Conservation (phyloP, 768 basidiomycete genomes). For the Pisolithus orientalis region DNA sequence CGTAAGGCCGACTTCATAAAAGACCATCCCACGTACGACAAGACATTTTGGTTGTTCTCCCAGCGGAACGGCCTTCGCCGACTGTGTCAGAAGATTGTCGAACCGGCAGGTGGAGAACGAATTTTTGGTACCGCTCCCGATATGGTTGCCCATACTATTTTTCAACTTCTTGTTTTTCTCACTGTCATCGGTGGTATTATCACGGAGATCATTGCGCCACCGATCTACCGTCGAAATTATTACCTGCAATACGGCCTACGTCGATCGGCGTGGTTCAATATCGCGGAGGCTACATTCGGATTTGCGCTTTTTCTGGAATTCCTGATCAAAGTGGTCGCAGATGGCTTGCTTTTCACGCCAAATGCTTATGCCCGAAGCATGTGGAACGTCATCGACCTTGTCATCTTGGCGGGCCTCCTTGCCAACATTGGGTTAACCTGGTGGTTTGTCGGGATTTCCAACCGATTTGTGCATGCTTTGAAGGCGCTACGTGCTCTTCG, state of each 20-base stretch:
- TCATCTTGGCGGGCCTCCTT: constrained; percentile 73
- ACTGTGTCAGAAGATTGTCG: constrained; percentile 77
- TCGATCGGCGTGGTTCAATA: constrained; percentile 83
- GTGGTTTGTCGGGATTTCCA: constrained; percentile 70
- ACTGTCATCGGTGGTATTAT: constrained; percentile 77
- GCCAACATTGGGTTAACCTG: constrained; percentile 69
- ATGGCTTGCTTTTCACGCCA: constrained; percentile 86
- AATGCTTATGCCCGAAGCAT: constrained; percentile 88
- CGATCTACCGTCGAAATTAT: constrained; percentile 72
- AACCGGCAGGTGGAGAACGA: constrained; percentile 78
- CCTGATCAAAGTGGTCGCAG: constrained; percentile 84
- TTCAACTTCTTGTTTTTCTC: constrained; percentile 67
- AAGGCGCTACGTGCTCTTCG: constrained; percentile 87
- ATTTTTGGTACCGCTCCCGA: constrained; percentile 76
- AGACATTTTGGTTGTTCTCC: constrained; percentile 82
- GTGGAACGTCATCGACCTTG: constrained; percentile 88
- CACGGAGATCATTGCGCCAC: constrained; percentile 81
- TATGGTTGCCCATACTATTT: constrained; percentile 57
- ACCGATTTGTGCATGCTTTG: constrained; percentile 75
- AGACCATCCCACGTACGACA: constrained; percentile 85
- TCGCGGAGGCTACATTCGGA: constrained; percentile 70
- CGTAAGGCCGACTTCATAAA: constrained; percentile 83
- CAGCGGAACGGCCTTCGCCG: constrained; percentile 70
- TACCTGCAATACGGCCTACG: constrained; percentile 50
- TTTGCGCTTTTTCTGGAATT: constrained; percentile 74